Conservation (phyloP, 1,139 yeast species). For the Maudiozyma humilis region DNA sequence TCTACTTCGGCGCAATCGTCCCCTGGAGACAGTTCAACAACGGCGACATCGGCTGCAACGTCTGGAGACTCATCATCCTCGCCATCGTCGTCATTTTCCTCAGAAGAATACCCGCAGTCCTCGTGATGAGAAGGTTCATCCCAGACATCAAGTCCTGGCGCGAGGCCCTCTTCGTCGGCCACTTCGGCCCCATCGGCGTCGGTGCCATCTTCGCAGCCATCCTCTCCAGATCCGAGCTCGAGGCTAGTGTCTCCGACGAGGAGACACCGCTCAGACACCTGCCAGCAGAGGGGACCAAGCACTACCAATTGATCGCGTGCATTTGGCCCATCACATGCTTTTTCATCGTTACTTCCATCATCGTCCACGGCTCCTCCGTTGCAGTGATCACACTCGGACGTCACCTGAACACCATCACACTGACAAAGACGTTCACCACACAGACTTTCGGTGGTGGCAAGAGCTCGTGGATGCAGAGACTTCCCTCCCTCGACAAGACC, state of each 20-base stretch:
- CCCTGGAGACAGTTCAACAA: constrained; percentile 87
- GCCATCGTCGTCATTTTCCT: constrained; percentile 79
- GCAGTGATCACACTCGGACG: constrained; percentile 88
- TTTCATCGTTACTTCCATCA: constrained; percentile 73
- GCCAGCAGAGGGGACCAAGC: constrained; percentile 47
- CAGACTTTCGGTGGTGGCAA: constrained; percentile 52
- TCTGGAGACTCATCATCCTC: constrained; percentile 77
- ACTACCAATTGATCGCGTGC: constrained; percentile 61
- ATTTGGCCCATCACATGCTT: constrained; percentile 92
- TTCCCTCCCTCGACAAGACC: constrained; percentile 66
- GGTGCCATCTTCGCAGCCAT: constrained; percentile 92
- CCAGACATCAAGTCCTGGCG: constrained; percentile 93
- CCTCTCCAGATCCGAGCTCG: constrained; percentile 73
- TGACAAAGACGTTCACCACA: constrained; percentile 84
- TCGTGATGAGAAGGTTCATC: constrained; percentile 68
- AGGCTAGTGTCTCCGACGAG: constrained; percentile 41
- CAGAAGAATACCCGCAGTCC: constrained; percentile 81
- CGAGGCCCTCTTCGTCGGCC: constrained; percentile 93
- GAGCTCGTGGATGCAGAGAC: constrained; percentile 74
- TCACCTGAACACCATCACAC: constrained; percentile 82
- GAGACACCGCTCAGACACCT: constrained; percentile 53
- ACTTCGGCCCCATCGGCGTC: constrained; percentile 97
- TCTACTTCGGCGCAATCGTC: constrained; percentile 86
- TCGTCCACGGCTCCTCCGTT: constrained; percentile 94
- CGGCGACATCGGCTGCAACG: constrained; percentile 54